Base-by-base conservation (phyloP, 768 basidiomycete species). In the Panaeolus cyanescens region DNA sequence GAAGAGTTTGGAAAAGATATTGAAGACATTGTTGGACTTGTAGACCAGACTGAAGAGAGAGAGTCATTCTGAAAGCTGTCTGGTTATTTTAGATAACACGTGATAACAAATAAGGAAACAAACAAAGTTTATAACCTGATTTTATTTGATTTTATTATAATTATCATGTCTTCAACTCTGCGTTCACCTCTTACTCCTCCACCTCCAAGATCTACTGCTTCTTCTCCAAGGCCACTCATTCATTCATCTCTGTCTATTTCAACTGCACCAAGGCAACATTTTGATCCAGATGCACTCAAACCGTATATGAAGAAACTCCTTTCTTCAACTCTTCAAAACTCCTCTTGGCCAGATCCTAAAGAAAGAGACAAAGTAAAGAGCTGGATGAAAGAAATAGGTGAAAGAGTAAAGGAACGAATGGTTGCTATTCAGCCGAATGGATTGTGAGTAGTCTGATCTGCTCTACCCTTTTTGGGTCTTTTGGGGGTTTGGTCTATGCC, bases 361-460 rank as follows among this genome's bases (percentile, higher is more conserved):
- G 91, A 94, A 58, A 81, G 84, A 25, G 90, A 93, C 32, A 83
- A 82, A 60, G 83, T 89, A 17, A 89, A 85, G 72, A 79, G 74
- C 5, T 91, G 90, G 88, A 92, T 91, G 72, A 91, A 88, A 73
- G 91, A 95, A 68, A 89, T 95, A 60, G 86, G 90, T 19, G 90
- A 91, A 68, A 83, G 93, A 53, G 85, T 95, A 42, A 95, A 93
- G 74, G 89, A 92, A 72, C 80, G 93, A 67, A 93, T 93, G 91
- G 66, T 92, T 57, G 90, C 90, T 70, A 92, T 94, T 57, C 88
- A 91, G 68, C 88, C 91, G 31, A 80, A 81, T 65, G 90, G 91
- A 60, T 93, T 91, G 92, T 93, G 75, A 85, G 91, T 85, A 45
- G 31, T 55, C 54, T 58, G 20, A 57, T 59, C 61, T 67, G 31